Evolutionary conservation across 371 early-diverging fungal species (phyloP).

Genomic region (Circinella minor): DNA sequence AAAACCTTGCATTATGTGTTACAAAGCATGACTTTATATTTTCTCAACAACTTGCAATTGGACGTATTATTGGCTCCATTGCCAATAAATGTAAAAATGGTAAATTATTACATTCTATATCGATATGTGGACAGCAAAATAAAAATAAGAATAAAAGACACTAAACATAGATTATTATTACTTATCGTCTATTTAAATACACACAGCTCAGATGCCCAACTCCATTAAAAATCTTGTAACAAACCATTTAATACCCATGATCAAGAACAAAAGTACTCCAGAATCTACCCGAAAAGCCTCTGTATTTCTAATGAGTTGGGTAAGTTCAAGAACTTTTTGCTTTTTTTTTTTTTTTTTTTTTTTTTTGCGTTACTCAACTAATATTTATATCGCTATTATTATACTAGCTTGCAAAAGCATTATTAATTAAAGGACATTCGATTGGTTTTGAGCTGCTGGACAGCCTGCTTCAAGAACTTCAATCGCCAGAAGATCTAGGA

Average conservation of each 20-base stretch:
- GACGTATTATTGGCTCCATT: constrained; percentile 57
- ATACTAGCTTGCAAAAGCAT: constrained; percentile 11
- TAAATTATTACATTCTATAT: constrained; percentile 17
- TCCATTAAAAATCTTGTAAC: constrained; percentile 34
- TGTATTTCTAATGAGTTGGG: constrained; percentile 16
- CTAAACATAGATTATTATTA: too few relatives aligned
- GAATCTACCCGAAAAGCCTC: constrained; percentile 22
- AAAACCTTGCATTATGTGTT: constrained; percentile 23
- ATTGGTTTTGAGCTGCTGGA: constrained; percentile 59
- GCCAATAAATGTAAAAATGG: constrained; percentile 65
- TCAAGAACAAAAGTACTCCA: not conserved
- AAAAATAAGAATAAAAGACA: too few relatives aligned
- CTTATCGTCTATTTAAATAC: too few relatives aligned
- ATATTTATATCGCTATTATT: too few relatives aligned
- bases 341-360: too few relatives aligned
- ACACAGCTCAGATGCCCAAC: constrained; percentile 34
- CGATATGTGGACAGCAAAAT: constrained; percentile 38
- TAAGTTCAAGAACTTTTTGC: not conserved
- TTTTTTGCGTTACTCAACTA: too few relatives aligned
- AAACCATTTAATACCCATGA: not conserved
- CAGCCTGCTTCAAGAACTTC: constrained; percentile 62
- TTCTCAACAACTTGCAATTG: constrained; percentile 44
- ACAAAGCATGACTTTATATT: not conserved
- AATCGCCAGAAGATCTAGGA: constrained; percentile 40
- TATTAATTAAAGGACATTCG: constrained; percentile 27